Base-by-base conservation (phyloP, 371 early-diverging fungal species). In the Haplosporangium sp. region DNA sequence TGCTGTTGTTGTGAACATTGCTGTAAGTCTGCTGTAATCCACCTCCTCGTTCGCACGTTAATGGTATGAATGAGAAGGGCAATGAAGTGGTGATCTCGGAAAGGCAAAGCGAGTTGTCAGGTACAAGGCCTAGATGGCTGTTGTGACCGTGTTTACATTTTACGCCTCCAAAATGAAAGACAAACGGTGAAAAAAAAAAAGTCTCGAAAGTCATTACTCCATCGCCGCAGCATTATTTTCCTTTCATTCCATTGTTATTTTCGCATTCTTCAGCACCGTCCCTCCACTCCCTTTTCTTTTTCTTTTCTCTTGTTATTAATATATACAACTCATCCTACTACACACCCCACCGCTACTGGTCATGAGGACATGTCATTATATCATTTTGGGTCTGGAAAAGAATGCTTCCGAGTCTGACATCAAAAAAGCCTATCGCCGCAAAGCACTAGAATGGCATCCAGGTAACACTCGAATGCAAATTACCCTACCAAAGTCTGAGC, bases 371-470 rank as follows among this genome's bases (percentile, higher is more conserved):
- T 96, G 97, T 81, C 94, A 97, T 79, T 98, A 98, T 83, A 94
- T 95, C 68, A 80, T 97, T 51, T 92, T 99, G 11, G 93, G 91
- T 21, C 88, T 97, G 48, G 90, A 92, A 36, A 84, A 90, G 43
- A 86, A 80, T 54, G 95, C 95, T 16, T 84, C 88, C 10, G 84
- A 84, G 21, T 81, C 88, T 7, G 97, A 98, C n/a, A 87, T 98
- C 50, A 96, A 96, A 72, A 93, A 91, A 77, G 95, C 95, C 0
- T 96, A 96, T 70, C 83, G 95, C 54, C 83, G 85, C 56, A 91
- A 93, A 70, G 98, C 98, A 8, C 83, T 98, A 20, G 82, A 90
- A 67, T 91, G 92, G 90, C 97, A 97, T 81, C 98, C 98, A 46
- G 97, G 91, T 90, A 87, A 55, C 20, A 12, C 29, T 18, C 4